These are phyloP conservation scores for Austroboletus festivus DNA, from an alignment of 768 basidiomycete genomes.

Conservation along the genomic window DNA sequence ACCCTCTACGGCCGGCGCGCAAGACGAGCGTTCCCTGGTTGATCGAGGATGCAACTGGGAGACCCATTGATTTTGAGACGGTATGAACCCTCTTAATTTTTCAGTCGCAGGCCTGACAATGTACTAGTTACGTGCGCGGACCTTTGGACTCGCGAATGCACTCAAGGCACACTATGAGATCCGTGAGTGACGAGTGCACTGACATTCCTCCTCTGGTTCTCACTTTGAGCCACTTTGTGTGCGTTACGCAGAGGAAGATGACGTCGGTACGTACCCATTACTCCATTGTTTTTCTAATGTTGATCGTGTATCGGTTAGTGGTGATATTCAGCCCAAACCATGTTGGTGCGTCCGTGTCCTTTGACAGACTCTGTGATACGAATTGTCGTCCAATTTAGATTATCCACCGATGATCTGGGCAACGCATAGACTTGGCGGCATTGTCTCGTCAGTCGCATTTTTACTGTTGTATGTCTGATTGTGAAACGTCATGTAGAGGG, in stretches of 20 bases:
- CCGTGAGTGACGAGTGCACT: constrained; percentile 33
- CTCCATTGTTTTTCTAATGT: neutral
- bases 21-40: constrained; percentile 50
- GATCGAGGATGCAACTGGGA: constrained; percentile 54
- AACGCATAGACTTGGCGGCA: constrained; percentile 52
- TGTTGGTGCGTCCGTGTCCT: constrained; percentile 40
- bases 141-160: constrained; percentile 53
- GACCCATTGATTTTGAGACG: constrained; percentile 43
- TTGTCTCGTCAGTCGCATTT: constrained; percentile 48
- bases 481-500: constrained; percentile 12
- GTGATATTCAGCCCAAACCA: constrained; percentile 65
- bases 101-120: neutral
- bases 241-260: constrained; percentile 46
- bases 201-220: neutral
- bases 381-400: constrained; percentile 36
- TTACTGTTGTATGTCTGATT: neutral
- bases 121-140: constrained; percentile 39
- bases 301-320: constrained; percentile 35
- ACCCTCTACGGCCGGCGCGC: constrained; percentile 44
- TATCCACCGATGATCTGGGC: constrained; percentile 60
- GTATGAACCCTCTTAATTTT: constrained; percentile 32
- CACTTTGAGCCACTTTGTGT: neutral
- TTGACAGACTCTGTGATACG: neutral
- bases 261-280: constrained; percentile 43
- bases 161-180: constrained; percentile 47